These are phyloP conservation scores for Neocatenulostroma microsporum DNA, from an alignment of 2,329 filamentous ascomycete genomes.

Conservation along the genomic window DNA sequence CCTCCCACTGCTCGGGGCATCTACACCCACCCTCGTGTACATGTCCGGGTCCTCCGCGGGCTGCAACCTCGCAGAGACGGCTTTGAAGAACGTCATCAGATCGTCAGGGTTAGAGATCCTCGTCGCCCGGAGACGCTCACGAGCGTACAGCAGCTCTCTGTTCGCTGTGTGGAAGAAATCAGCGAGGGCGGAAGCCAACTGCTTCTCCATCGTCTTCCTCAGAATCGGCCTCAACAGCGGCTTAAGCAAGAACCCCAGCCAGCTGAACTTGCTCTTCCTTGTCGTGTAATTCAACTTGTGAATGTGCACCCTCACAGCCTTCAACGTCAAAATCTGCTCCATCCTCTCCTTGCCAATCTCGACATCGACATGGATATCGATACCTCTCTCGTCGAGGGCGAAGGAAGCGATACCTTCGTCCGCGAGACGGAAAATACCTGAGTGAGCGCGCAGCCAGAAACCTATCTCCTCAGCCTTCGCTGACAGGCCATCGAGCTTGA, in stretches of 20 bases:
- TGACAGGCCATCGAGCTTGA: slow-evolving; percentile 76
- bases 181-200: slow-evolving; percentile 64
- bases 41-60: slow-evolving; percentile 69
- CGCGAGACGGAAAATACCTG: slow-evolving; percentile 63
- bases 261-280: slow-evolving; percentile 65
- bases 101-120: slow-evolving; percentile 74
- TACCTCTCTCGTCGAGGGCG: slow-evolving; percentile 73
- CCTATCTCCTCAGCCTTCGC: slow-evolving; percentile 79
- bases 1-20: slow-evolving; percentile 39
- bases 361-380: slow-evolving; percentile 78
- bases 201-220: slow-evolving; percentile 68
- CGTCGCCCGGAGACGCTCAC: slow-evolving; percentile 78
- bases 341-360: slow-evolving; percentile 71
- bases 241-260: slow-evolving; percentile 74
- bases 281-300: slow-evolving; percentile 80
- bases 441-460: slow-evolving; percentile 78
- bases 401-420: slow-evolving; percentile 84
- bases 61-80: slow-evolving; percentile 66
- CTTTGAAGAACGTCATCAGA: slow-evolving; percentile 71
- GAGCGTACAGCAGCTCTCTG: slow-evolving; percentile 75
- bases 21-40: slow-evolving; percentile 64
- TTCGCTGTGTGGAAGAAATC: slow-evolving; percentile 67
- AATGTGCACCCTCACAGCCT: slow-evolving; percentile 68
- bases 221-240: slow-evolving; percentile 75
- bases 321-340: slow-evolving; percentile 73